Conservation (phyloP, 805 yeast species). For the Starmerella roubikii region DNA sequence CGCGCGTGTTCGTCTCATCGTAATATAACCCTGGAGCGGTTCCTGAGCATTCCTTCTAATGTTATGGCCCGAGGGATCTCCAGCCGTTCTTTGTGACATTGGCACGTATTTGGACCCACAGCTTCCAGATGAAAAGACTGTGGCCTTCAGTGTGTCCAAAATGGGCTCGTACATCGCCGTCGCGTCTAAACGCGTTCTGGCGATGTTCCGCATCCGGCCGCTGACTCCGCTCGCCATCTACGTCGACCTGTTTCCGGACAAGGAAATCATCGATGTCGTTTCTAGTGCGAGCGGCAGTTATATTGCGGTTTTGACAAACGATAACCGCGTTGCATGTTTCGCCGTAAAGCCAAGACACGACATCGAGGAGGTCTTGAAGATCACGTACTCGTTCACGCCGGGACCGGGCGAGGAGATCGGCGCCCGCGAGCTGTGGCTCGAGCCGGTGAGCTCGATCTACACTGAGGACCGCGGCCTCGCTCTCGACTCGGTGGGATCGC, state of each 20-base stretch:
- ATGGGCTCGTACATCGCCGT: constrained; percentile 18
- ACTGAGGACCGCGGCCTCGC: constrained; percentile 5
- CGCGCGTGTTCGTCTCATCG: too few species aligned
- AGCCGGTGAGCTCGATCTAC: constrained; percentile 17
- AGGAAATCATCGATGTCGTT: constrained; percentile 7
- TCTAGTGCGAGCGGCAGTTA: constrained; percentile 11
- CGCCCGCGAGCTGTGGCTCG: constrained; percentile 24
- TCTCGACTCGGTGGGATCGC: constrained; percentile 9
- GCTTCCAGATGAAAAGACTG: constrained; percentile 9
- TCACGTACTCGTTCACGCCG: constrained; percentile 18
- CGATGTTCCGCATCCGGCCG: constrained; percentile 20
- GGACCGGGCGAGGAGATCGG: constrained; percentile 32
- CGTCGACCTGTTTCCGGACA: constrained; percentile 13
- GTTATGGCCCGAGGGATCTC: constrained; percentile 24
- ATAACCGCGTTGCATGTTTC: constrained; percentile 13
- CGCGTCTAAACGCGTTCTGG: constrained; percentile 13
- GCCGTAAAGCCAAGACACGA: constrained; percentile 12
- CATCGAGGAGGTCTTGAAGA: constrained; percentile 17
- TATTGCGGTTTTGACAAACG: constrained; percentile 13
- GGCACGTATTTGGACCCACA: constrained; percentile 15
- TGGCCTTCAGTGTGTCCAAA: constrained; percentile 16
- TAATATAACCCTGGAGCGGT: too few species aligned
- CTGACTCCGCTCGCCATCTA: constrained; percentile 18
- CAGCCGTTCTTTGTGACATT: constrained; percentile 13
- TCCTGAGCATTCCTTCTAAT: too few species aligned